Evolutionary conservation across 805 yeast species (phyloP).

Genomic region (Kazachstania martiniae): DNA sequence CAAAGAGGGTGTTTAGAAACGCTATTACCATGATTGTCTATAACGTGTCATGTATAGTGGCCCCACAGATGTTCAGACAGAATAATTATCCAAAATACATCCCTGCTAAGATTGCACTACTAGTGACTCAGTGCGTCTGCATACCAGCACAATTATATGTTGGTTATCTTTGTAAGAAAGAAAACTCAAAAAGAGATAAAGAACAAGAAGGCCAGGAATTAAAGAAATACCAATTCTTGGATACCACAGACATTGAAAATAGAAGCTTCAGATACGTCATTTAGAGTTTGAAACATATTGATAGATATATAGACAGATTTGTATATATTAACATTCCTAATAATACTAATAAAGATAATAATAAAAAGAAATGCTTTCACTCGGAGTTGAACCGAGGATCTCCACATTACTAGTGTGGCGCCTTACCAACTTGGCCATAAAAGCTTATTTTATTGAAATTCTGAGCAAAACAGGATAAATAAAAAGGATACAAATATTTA

Average conservation of each 20-base stretch:
- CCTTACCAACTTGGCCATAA: constrained; percentile 69
- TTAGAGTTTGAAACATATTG: too few relatives aligned
- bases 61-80: constrained; percentile 51
- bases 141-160: constrained; percentile 34
- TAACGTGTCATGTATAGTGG: constrained; percentile 47
- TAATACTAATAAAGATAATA: too few relatives aligned
- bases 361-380: constrained; percentile 43
- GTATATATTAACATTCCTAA: too few relatives aligned
- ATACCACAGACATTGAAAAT: constrained; percentile 51
- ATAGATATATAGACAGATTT: too few relatives aligned
- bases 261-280: constrained; percentile 46
- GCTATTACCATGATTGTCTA: constrained; percentile 48
- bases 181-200: constrained; percentile 41
- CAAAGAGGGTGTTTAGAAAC: constrained; percentile 44
- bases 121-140: constrained; percentile 40
- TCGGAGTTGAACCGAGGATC: constrained; percentile 75
- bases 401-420: constrained; percentile 85
- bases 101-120: constrained; percentile 47
- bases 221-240: constrained; percentile 38
- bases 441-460: too few relatives aligned
- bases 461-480: too few relatives aligned
- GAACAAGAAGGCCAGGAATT: constrained; percentile 25
- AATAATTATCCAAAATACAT: constrained; percentile 41
- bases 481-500: too few relatives aligned
- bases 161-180: constrained; percentile 35